Base-by-base conservation (phyloP, 345 rosid species). In the Salix purpurea region DNA sequence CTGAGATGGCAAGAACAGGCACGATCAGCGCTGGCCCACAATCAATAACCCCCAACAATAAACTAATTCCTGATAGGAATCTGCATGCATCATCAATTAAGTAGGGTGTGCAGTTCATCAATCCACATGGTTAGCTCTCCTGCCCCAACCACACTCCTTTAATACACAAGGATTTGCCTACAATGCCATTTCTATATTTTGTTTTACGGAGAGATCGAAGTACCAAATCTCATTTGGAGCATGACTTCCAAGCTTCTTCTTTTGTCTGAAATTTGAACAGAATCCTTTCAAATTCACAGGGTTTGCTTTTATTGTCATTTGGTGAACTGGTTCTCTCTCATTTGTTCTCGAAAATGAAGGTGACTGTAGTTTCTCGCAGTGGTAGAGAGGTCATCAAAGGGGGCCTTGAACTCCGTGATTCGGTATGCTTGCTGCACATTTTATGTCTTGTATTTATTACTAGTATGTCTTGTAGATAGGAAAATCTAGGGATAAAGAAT, bases 301-400 rank as follows among this genome's bases (percentile, higher is more conserved):
- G 86, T 71, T 66, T 71, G 61, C 70, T 32, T 48, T 32, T 67
- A 39, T 23, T 30, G 5, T 40, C 54, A 28, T 74, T 72, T 67
- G 40, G 48, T 70, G 74, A 76, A 78, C 78, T 76, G 91, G 81
- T 86, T 83, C 76, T 76, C 81, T 74, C 77, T 85, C 78, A 71
- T 79, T 82, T 21, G 67, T 72, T 76, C 71, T 46, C 16, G 21
- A 72, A 76, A 58, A 95, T 95, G 99, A 93, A 90, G 88, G 89
- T 95, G 76, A 75, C 86, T 75, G 88, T 94, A 37, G 90, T 91
- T 85, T 89, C 94, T 4, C 97, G 97, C 68, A 84, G 94, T 83
- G 98, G 98, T 32, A 87, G 92, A 84, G 97, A 94, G 83, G 80
- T 94, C 74, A 67, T 90, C 86, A 91, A 87, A 76, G 94, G 87